phyloP scores from a whole-genome alignment of 106 monocot species.

The Platanthera guangdongensis region DNA sequence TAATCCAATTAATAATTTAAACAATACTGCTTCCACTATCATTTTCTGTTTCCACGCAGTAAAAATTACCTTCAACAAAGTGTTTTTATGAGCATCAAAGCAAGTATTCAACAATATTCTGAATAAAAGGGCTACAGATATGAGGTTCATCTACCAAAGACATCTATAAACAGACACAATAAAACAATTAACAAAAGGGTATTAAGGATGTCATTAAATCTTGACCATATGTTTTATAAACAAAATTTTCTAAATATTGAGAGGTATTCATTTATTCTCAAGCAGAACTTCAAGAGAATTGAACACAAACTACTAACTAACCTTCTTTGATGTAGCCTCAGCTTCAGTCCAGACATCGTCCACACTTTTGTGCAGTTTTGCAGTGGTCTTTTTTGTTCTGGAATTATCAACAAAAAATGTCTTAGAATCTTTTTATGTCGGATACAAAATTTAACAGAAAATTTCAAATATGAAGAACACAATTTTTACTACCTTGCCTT shows the following conservation, averaged over 20 bases:
- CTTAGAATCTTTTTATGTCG: neutral
- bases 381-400: slow-evolving; percentile 86
- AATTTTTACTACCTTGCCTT: slow-evolving; percentile 54
- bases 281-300: neutral
- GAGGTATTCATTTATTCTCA: neutral
- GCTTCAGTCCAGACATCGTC: slow-evolving; percentile 83
- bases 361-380: slow-evolving; percentile 64
- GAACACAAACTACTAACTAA: slow-evolving; percentile 16
- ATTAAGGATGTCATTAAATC: neutral
- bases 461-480: neutral
- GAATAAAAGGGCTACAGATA: neutral
- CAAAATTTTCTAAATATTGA: neutral
- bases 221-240: neutral
- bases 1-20: neutral
- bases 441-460: neutral
- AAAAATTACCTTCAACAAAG: neutral
- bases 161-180: neutral
- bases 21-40: neutral
- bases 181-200: neutral
- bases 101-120: neutral
- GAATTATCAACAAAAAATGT: slow-evolving; percentile 24
- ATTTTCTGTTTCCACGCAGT: neutral
- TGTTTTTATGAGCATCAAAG: neutral
- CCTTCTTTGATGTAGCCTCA: slow-evolving; percentile 84
- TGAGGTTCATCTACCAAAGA: neutral